phyloP scores from a whole-genome alignment of 2,329 filamentous ascomycete genomes.

The Sporothrix globosa region DNA sequence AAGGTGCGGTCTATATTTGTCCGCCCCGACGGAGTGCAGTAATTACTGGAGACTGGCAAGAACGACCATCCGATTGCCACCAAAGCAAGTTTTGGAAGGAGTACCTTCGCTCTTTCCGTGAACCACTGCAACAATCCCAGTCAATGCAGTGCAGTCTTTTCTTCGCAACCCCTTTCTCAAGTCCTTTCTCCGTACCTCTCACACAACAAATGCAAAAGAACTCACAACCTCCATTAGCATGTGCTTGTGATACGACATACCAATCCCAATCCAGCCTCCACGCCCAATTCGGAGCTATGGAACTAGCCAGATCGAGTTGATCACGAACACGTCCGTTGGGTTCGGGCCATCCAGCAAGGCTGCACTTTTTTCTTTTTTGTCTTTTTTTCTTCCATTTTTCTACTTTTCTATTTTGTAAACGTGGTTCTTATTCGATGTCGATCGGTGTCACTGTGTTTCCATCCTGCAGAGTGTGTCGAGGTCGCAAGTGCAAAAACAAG shows the following conservation, averaged over 20 bases:
- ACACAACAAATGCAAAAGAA: no score
- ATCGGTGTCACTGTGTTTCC: not conserved
- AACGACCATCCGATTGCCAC: conserved; percentile 10
- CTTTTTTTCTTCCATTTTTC: not conserved
- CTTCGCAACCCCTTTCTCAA: not conserved
- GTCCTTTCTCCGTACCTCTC: not conserved
- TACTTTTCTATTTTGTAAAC: not conserved
- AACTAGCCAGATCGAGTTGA: not conserved
- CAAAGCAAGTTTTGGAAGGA: not conserved
- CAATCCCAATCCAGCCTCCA: no score
- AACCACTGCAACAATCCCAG: no score
- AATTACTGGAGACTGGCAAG: not conserved
- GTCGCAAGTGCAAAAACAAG: not conserved
- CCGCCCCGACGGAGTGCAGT: conserved; percentile 20
- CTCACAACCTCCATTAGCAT: not conserved
- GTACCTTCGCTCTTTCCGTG: not conserved
- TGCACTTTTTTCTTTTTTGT: not conserved
- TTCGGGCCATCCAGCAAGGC: not conserved
- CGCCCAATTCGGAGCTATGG: not conserved
- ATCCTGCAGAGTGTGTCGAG: no score
- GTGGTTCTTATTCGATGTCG: not conserved
- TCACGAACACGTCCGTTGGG: not conserved
- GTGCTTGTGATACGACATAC: not conserved
- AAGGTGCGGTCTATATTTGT: conserved; percentile 9
- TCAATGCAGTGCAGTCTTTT: not conserved